Evolutionary conservation across 2,329 filamentous ascomycete genomes (phyloP).

Genomic region (Falciphora oryzae): DNA sequence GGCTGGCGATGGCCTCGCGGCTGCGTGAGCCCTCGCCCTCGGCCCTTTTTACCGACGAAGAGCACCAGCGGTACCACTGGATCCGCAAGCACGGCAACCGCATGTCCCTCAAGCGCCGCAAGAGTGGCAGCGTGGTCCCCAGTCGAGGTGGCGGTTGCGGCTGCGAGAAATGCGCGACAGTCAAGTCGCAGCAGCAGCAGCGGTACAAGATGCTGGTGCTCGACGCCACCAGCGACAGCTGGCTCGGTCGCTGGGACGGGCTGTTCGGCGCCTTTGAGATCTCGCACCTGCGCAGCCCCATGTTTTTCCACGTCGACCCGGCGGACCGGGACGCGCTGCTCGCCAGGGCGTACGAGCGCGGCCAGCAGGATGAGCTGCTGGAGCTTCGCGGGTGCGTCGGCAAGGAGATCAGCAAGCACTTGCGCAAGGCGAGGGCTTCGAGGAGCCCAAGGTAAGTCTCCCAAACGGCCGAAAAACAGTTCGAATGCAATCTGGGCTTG

Average conservation of each 20-base stretch:
- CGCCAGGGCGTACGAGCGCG: slow-evolving; percentile 58
- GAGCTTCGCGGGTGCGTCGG: slow-evolving; percentile 72
- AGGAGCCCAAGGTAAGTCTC: slow-evolving; percentile 25
- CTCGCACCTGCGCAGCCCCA: slow-evolving; percentile 66
- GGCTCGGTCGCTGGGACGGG: slow-evolving; percentile 67
- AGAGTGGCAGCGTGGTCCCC: slow-evolving; percentile 28
- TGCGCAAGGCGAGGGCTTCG: slow-evolving; percentile 53
- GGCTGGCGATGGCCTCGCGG: slow-evolving; percentile 67
- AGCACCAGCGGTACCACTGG: slow-evolving; percentile 77
- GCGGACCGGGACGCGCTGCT: slow-evolving; percentile 68
- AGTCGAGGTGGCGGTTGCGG: slow-evolving; percentile 2
- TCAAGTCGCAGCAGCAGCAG: slow-evolving; percentile 14
- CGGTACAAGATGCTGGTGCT: slow-evolving; percentile 45
- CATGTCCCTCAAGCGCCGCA: slow-evolving; percentile 50
- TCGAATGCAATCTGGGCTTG: background rate
- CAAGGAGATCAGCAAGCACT: slow-evolving; percentile 74
- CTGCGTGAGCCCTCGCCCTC: slow-evolving; percentile 68
- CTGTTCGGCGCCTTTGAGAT: slow-evolving; percentile 67
- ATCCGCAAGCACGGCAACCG: slow-evolving; percentile 59
- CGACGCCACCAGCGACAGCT: slow-evolving; percentile 56
- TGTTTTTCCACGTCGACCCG: slow-evolving; percentile 80
- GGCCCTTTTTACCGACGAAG: slow-evolving; percentile 76
- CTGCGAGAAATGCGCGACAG: background rate
- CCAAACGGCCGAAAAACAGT: background rate
- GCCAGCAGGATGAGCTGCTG: slow-evolving; percentile 56